Base-by-base conservation (phyloP, 2,329 filamentous ascomycete genomes). In the Curvularia hawaiiensis region DNA sequence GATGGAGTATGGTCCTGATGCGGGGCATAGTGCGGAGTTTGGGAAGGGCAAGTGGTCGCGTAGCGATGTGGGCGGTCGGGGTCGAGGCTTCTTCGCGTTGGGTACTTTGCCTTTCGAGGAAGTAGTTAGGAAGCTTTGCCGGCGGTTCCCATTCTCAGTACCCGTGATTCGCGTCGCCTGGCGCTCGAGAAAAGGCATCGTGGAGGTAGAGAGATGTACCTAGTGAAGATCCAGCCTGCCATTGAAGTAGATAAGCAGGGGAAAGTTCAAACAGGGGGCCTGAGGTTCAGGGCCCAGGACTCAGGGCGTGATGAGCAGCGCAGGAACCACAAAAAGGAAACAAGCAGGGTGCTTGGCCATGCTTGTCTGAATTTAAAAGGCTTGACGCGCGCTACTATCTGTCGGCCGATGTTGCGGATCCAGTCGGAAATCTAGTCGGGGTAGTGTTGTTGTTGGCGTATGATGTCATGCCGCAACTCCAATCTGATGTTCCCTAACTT, bases 1-100 rank as follows among this genome's bases (percentile, higher is more conserved):
- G n/a, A 73, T 74, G 22, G 74, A 78, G 64, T 85, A 85, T 0
- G 82, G 82, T 0, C 83, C 83, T 5, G 82, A 81, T 43, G 84
- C 82, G 9, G 77, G 76, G 4, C 83, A 82, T 3, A 85, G 63
- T 7, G 78, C 73, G 31, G 78, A 69, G 51, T 78, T 78, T 0
- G 79, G 68, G 24, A 83, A 78, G 6, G 76, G 68, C 5, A 80
- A 62, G 46, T 79, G 77, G 61, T 85, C 82, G 35, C 82, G 77
- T n/a, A 82, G 61, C 22, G 79, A 77, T 35, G 73, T 72, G 0
- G 82, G 79, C 10, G 80, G 79, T 41, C 82, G 77, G 14, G 76
- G 72, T 56, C 82, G 80, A 22, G 82, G 81, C 60, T 80, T 79
- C 62, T 80, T 78, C 14, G 78, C 75, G 62, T 78, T 72, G 4